Conservation (phyloP, 495 filamentous ascomycete species). For the Monascus purpureus region DNA sequence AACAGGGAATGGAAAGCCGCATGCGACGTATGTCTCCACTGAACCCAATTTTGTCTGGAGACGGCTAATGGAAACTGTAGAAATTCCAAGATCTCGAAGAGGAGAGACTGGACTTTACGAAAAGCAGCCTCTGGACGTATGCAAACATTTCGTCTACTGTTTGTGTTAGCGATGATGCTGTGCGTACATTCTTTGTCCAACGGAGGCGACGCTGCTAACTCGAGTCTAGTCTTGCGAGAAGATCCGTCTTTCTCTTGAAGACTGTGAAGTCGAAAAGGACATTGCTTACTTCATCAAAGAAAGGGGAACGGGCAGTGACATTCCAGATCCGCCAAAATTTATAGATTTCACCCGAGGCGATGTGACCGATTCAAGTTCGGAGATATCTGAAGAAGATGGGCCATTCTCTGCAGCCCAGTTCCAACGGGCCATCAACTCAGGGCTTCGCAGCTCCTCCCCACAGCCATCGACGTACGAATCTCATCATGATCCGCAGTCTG, state of each 20-base stretch:
- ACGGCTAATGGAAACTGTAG: constrained; percentile 22
- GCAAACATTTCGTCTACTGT: constrained; percentile 95
- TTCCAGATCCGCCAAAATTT: constrained; percentile 92
- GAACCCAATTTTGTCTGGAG: background rate
- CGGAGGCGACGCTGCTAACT: constrained; percentile 8
- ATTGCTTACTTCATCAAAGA: constrained; percentile 84
- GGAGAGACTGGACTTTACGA: constrained; percentile 90
- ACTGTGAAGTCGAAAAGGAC: constrained; percentile 93
- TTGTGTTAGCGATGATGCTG: constrained; percentile 95
- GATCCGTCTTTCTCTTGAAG: constrained; percentile 85
- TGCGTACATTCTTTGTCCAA: constrained; percentile 21
- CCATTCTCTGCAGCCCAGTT: constrained; percentile 91
- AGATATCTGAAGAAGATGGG: constrained; percentile 71
- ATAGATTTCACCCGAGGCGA: constrained; percentile 98
- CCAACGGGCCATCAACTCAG: constrained; percentile 85
- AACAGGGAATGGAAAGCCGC: constrained; percentile 96
- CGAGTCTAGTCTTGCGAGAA: constrained; percentile 68
- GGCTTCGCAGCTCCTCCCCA: constrained; percentile 84
- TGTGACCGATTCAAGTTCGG: constrained; percentile 64
- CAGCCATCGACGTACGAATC: constrained; percentile 78
- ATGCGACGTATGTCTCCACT: constrained; percentile 51
- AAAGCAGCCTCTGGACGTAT: constrained; percentile 94
- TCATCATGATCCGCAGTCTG: constrained; percentile 69
- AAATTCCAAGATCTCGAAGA: constrained; percentile 99
- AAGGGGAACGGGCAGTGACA: constrained; percentile 85